These are phyloP conservation scores for Dipsacomyces acuminosporus DNA, from an alignment of 371 early-diverging fungal species.

Conservation along the genomic window DNA sequence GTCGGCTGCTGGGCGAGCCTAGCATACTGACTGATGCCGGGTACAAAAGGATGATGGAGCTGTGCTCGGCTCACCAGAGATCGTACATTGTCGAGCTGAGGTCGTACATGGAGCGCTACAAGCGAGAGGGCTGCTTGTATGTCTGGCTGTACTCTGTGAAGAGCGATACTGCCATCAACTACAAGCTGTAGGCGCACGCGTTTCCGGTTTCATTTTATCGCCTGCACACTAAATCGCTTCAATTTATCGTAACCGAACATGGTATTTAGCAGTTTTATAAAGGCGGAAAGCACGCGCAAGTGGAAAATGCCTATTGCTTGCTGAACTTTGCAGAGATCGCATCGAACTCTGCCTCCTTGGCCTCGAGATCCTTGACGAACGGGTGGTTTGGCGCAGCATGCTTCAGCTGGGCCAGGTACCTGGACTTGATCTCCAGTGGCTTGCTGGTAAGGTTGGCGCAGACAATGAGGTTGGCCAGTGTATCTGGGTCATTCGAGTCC, in stretches of 20 bases:
- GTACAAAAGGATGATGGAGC: conserved; percentile 50
- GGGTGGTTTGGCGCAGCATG: conserved; percentile 78
- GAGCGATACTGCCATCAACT: conserved; percentile 59
- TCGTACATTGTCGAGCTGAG: conserved; percentile 51
- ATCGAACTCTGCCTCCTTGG: conserved; percentile 80
- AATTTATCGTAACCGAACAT: no score
- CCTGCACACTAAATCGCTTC: no score
- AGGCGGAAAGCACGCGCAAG: no score
- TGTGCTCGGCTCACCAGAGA: conserved; percentile 55
- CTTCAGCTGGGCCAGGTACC: conserved; percentile 62
- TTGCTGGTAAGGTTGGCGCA: conserved; percentile 21
- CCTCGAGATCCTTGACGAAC: conserved; percentile 67
- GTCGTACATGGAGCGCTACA: conserved; percentile 52
- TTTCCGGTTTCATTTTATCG: no score
- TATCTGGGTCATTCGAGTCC: conserved; percentile 77
- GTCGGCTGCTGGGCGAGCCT: conserved; percentile 53
- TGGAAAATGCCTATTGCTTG: not conserved
- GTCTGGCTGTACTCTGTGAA: conserved; percentile 72
- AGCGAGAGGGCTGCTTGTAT: conserved; percentile 47
- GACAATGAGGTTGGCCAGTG: conserved; percentile 70
- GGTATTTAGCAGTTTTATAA: no score
- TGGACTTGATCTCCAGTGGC: conserved; percentile 6
- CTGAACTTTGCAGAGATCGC: conserved; percentile 10
- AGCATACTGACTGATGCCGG: conserved; percentile 61
- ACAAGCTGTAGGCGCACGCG: conserved; percentile 28